Conservation (phyloP, 1,139 yeast species). For the Spathaspora sp. region DNA sequence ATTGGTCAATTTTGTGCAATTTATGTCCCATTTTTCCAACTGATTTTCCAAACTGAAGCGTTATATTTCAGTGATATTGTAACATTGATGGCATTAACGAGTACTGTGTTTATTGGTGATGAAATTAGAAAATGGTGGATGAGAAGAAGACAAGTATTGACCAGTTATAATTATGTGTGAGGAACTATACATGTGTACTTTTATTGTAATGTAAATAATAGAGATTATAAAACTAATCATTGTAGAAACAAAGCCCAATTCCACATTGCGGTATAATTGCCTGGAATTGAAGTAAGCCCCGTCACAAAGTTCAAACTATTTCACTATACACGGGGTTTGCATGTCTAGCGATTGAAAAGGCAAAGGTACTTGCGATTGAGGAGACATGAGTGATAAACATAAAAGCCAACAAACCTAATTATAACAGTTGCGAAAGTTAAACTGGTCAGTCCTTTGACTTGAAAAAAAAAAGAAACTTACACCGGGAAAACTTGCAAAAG, state of each 20-base stretch:
- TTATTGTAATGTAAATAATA: neutral
- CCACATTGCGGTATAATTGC: too few relatives aligned
- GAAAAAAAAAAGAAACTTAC: too few relatives aligned
- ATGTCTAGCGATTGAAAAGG: too few relatives aligned
- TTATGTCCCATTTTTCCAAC: constrained; percentile 88
- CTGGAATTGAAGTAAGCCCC: too few relatives aligned
- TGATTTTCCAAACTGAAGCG: constrained; percentile 92
- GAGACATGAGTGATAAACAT: too few relatives aligned
- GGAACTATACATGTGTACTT: neutral
- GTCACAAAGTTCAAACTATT: too few relatives aligned
- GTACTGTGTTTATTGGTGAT: constrained; percentile 83
- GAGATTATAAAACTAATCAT: neutral
- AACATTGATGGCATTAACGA: constrained; percentile 61
- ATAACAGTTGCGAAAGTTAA: too few relatives aligned
- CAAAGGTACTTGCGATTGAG: too few relatives aligned
- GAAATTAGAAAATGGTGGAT: constrained; percentile 60
- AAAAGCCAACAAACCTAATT: too few relatives aligned
- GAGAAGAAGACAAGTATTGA: constrained; percentile 11
- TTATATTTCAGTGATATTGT: constrained; percentile 65
- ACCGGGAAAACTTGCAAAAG: too few relatives aligned
- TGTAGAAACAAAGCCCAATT: neutral
- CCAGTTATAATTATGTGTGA: constrained; percentile 11
- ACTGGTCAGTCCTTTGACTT: too few relatives aligned
- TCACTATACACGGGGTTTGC: too few relatives aligned
- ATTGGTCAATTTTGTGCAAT: constrained; percentile 93